phyloP scores from a whole-genome alignment of 768 basidiomycete species.

The Grammothele lineata region DNA sequence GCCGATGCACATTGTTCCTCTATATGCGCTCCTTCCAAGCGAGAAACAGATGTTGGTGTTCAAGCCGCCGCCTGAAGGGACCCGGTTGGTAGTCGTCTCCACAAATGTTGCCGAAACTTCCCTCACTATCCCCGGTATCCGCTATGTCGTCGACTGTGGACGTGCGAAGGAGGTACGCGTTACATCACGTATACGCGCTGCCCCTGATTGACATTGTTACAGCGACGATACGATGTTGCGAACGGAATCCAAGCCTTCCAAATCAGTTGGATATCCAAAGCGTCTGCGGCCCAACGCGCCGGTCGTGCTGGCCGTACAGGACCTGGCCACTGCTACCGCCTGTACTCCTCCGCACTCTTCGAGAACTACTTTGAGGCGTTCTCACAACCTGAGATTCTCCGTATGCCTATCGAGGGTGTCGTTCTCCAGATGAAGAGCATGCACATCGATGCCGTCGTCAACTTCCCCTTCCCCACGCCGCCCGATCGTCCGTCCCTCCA shows the following conservation, averaged over 20 bases:
- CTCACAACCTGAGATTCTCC: slow-evolving; percentile 85
- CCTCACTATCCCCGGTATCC: slow-evolving; percentile 93
- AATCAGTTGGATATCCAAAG: slow-evolving; percentile 92
- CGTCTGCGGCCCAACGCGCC: slow-evolving; percentile 89
- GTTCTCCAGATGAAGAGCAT: slow-evolving; percentile 99
- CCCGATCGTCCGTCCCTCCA: slow-evolving; percentile 73
- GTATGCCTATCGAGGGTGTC: slow-evolving; percentile 95
- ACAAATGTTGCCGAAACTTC: slow-evolving; percentile 98
- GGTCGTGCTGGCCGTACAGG: slow-evolving; percentile 97
- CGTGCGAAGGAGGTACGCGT: slow-evolving; percentile 82
- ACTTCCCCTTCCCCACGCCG: slow-evolving; percentile 98
- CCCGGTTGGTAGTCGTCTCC: slow-evolving; percentile 87
- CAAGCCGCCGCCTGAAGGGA: slow-evolving; percentile 70
- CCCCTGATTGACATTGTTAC: slow-evolving; percentile 4
- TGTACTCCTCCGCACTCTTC: slow-evolving; percentile 93
- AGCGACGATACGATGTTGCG: slow-evolving; percentile 79
- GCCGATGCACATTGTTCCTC: slow-evolving; percentile 91
- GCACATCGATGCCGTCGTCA: slow-evolving; percentile 94
- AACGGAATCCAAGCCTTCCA: slow-evolving; percentile 90
- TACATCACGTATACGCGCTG: neutral
- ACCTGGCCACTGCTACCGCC: slow-evolving; percentile 95
- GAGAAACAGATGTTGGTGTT: slow-evolving; percentile 97
- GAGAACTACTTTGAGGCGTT: slow-evolving; percentile 91
- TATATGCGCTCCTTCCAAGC: slow-evolving; percentile 89
- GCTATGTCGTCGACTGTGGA: slow-evolving; percentile 96